These are phyloP conservation scores for Hanseniaspora opuntiae DNA, from an alignment of 805 yeast genomes.

Conservation along the genomic window DNA sequence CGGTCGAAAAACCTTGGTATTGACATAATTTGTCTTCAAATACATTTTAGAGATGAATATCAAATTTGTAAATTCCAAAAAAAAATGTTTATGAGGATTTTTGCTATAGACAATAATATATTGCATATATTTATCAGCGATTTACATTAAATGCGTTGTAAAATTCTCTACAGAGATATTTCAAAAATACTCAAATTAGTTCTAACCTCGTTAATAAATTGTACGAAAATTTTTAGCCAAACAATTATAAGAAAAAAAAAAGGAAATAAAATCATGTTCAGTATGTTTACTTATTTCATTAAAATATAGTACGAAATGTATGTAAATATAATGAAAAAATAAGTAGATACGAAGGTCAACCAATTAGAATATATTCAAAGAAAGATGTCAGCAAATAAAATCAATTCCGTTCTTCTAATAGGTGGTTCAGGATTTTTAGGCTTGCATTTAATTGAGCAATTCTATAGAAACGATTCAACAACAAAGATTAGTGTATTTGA, in stretches of 20 bases:
- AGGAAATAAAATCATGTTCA: too few species aligned
- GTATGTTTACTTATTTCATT: too few species aligned
- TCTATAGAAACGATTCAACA: slow-evolving; percentile 47
- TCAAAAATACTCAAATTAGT: too few species aligned
- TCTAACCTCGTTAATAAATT: background rate
- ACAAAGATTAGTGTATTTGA: slow-evolving; percentile 80
- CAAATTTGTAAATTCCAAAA: background rate
- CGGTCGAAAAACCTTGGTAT: too few species aligned
- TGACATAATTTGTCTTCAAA: background rate
- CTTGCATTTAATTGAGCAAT: slow-evolving; percentile 77
- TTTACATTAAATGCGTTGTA: background rate
- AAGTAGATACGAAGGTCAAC: background rate
- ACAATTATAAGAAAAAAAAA: background rate
- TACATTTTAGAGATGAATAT: background rate
- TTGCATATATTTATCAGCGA: background rate
- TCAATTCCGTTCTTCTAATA: slow-evolving; percentile 49
- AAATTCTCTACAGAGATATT: background rate
- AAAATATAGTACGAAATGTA: background rate
- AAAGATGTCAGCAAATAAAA: background rate
- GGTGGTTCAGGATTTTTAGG: slow-evolving; percentile 97
- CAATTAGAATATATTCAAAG: background rate
- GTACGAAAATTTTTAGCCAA: background rate
- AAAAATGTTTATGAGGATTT: background rate
- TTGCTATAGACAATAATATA: background rate
- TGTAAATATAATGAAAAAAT: background rate